phyloP scores from a whole-genome alignment of 1,284 basidiomycete species.

The Leccinum fallax region DNA sequence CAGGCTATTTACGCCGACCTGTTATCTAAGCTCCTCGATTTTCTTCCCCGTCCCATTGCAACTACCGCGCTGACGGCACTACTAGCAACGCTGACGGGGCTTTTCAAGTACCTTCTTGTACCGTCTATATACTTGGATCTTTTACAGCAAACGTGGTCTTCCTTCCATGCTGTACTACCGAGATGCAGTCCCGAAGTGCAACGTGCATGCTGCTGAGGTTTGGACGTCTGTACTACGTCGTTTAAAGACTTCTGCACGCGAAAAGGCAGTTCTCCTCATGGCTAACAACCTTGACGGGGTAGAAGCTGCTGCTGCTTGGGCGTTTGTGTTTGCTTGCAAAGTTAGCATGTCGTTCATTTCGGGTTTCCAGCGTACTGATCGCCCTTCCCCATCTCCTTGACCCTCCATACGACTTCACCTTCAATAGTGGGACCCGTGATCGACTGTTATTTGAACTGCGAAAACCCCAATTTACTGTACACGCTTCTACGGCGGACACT shows the following conservation, averaged over 20 bases:
- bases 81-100: slow-evolving; percentile 60
- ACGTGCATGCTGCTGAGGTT: slow-evolving; percentile 70
- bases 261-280: slow-evolving; percentile 53
- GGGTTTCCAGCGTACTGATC: slow-evolving; percentile 5
- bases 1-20: slow-evolving; percentile 56
- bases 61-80: slow-evolving; percentile 58
- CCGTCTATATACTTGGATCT: slow-evolving; percentile 54
- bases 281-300: slow-evolving; percentile 46
- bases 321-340: slow-evolving; percentile 71
- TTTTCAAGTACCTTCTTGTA: slow-evolving; percentile 73
- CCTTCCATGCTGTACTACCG: slow-evolving; percentile 50
- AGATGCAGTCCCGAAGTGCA: slow-evolving; percentile 69
- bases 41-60: slow-evolving; percentile 60
- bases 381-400: slow-evolving; percentile 54
- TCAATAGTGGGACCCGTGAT: slow-evolving; percentile 64
- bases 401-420: slow-evolving; percentile 75
- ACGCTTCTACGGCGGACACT: slow-evolving; percentile 68
- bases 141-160: slow-evolving; percentile 59
- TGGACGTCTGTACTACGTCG: slow-evolving; percentile 73
- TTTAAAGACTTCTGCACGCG: slow-evolving; percentile 56
- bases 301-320: slow-evolving; percentile 67
- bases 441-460: slow-evolving; percentile 49
- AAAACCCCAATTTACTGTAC: slow-evolving; percentile 47
- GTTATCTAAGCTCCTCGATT: slow-evolving; percentile 52
- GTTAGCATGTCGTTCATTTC: slow-evolving; percentile 40